phyloP scores from a whole-genome alignment of 306 rosid genomes.

The Citrullus colocynthis region DNA sequence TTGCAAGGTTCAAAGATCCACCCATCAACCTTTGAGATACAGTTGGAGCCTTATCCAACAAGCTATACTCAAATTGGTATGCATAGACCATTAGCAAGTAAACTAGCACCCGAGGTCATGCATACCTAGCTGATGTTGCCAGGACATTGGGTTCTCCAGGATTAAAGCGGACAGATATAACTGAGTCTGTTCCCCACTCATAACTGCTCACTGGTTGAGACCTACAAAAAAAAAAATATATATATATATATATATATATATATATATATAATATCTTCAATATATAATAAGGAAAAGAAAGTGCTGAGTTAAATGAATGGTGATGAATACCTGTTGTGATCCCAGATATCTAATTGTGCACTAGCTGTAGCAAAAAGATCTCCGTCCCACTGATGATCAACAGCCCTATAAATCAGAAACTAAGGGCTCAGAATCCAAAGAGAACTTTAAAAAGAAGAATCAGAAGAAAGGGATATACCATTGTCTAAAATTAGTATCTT shows the following conservation, averaged over 20 bases:
- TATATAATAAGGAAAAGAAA: constrained; percentile 7
- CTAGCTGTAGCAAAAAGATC: constrained; percentile 90
- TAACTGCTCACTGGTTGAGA: constrained; percentile 68
- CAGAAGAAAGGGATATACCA: not conserved
- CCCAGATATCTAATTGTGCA: constrained; percentile 85
- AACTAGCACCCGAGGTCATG: not conserved
- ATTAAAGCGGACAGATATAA: constrained; percentile 65
- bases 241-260: no score
- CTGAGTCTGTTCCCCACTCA: constrained; percentile 70
- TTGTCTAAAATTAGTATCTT: constrained; percentile 12
- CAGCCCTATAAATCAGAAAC: constrained; percentile 45
- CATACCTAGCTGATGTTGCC: constrained; percentile 76
- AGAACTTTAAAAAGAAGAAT: not conserved
- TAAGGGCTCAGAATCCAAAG: not conserved
- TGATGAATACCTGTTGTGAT: constrained; percentile 62
- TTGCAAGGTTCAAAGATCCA: not conserved
- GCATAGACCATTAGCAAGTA: not conserved
- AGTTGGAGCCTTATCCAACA: no score
- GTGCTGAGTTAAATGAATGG: not conserved
- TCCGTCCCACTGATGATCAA: constrained; percentile 83
- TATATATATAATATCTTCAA: constrained; percentile 5
- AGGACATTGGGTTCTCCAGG: constrained; percentile 70
- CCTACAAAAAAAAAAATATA: constrained; percentile 27
- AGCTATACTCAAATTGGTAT: not conserved
- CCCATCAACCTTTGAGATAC: not conserved